Percentiles rank a stretch among this genome's conserved stretches.
Evolutionary conservation across 2,329 filamentous ascomycete species (phyloP).

Genomic region (Escovopsis weberi): DNA sequence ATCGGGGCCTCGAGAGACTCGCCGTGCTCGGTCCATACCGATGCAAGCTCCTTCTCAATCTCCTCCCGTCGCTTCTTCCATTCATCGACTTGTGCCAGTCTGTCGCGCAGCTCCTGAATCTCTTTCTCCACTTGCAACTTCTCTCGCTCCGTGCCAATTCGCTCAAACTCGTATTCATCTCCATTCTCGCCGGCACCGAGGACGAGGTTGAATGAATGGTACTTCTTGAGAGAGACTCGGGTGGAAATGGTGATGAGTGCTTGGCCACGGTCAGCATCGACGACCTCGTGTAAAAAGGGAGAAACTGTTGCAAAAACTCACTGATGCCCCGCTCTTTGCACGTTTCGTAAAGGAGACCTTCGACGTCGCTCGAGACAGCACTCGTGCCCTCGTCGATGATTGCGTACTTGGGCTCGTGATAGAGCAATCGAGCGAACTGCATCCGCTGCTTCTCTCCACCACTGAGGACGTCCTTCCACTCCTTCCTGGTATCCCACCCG

Average conservation of each 20-base stretch:
- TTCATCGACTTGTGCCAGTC: conserved; percentile 64
- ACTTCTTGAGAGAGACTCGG: conserved; percentile 84
- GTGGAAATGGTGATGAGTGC: conserved; percentile 92
- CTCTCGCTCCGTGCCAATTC: conserved; percentile 85
- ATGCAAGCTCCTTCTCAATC: conserved; percentile 68
- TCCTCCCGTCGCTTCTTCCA: conserved; percentile 68
- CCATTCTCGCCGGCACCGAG: conserved; percentile 68
- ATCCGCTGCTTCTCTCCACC: conserved; percentile 96
- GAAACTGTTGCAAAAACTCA: conserved; percentile 31
- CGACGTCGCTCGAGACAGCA: conserved; percentile 86
- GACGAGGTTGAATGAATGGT: conserved; percentile 82
- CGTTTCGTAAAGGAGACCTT: conserved; percentile 82
- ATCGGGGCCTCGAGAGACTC: conserved; percentile 33
- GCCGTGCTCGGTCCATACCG: conserved; percentile 43
- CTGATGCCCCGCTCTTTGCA: conserved; percentile 90
- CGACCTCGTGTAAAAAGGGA: not conserved
- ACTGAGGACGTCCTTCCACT: conserved; percentile 97
- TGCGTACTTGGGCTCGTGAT: conserved; percentile 88
- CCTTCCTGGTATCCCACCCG: conserved; percentile 91
- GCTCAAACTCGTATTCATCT: conserved; percentile 84
- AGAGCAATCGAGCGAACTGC: conserved; percentile 77
- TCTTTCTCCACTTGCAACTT: conserved; percentile 90
- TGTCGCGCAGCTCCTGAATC: conserved; percentile 66
- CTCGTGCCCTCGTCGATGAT: conserved; percentile 94
- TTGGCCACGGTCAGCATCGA: conserved; percentile 18